Evolutionary conservation across 495 filamentous ascomycete genomes (phyloP).

Genomic region (Podospora appendiculata): DNA sequence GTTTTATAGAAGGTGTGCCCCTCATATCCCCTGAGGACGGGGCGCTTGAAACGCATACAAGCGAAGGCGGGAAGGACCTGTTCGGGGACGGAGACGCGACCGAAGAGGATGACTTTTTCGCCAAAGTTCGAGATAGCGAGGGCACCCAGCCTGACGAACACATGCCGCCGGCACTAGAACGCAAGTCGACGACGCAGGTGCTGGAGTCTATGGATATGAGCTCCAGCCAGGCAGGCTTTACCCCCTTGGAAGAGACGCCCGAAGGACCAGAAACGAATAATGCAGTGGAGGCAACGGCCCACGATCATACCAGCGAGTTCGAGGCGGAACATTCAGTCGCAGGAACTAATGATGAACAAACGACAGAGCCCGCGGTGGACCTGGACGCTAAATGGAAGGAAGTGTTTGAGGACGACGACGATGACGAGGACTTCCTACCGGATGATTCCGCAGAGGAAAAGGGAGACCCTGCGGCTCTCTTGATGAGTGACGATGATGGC

Average conservation of each 20-base stretch:
- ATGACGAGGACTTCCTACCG: constrained; percentile 56
- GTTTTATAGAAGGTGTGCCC: constrained; percentile 55
- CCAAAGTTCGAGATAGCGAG: constrained; percentile 23
- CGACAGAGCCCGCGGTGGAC: constrained; percentile 34
- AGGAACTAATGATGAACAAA: constrained; percentile 6
- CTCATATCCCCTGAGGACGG: constrained; percentile 32
- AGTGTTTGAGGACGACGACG: constrained; percentile 70
- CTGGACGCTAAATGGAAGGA: constrained; percentile 78
- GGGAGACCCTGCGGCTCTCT: constrained; percentile 48
- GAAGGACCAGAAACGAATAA: constrained; percentile 18
- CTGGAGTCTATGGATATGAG: constrained; percentile 26
- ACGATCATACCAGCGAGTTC: background rate
- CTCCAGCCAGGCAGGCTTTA: constrained; percentile 16
- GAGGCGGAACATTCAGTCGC: constrained; percentile 9
- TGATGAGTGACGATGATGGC: constrained; percentile 66
- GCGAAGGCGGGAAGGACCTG: constrained; percentile 9
- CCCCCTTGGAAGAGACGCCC: constrained; percentile 24
- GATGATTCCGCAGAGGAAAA: constrained; percentile 32
- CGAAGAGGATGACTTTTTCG: constrained; percentile 48
- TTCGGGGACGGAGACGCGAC: constrained; percentile 32
- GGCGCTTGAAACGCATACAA: background rate
- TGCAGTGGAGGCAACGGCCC: constrained; percentile 1
- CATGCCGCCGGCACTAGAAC: constrained; percentile 30
- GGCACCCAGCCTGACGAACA: constrained; percentile 7
- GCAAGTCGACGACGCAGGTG: constrained; percentile 54